Conservation (phyloP, 768 basidiomycete genomes). For the Pulveroboletus sp. region DNA sequence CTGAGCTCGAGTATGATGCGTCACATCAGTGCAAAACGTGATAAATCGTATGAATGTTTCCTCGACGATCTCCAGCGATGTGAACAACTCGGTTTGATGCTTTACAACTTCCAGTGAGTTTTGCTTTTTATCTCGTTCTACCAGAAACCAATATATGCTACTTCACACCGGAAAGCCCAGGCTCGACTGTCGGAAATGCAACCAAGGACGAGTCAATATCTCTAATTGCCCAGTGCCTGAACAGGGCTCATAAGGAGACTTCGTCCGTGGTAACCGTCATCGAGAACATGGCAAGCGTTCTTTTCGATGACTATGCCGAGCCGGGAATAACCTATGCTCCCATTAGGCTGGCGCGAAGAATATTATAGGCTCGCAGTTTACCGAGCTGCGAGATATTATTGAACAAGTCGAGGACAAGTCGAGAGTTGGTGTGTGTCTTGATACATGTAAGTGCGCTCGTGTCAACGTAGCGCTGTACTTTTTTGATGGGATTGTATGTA, state of each 20-base stretch:
- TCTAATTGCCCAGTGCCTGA: constrained; percentile 69
- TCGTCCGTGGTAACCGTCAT: constrained; percentile 59
- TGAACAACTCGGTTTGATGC: constrained; percentile 65
- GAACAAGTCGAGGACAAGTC: constrained; percentile 65
- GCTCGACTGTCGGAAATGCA: constrained; percentile 74
- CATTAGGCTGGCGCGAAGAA: constrained; percentile 75
- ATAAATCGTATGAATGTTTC: constrained; percentile 77
- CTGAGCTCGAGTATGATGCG: neutral
- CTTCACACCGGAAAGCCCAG: constrained; percentile 50
- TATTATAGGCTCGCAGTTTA: constrained; percentile 69
- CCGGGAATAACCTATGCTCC: neutral
- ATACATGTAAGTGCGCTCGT: constrained; percentile 65
- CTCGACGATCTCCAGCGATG: constrained; percentile 79
- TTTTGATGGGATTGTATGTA: constrained; percentile 20
- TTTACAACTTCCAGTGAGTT: constrained; percentile 86
- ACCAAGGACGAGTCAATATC: constrained; percentile 60
- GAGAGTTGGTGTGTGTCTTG: constrained; percentile 79
- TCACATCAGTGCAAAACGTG: constrained; percentile 52
- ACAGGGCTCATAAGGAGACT: constrained; percentile 67
- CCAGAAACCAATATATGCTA: neutral
- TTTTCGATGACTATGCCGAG: neutral
- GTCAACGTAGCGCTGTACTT: neutral
- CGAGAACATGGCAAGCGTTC: constrained; percentile 73
- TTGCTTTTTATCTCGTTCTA: neutral
- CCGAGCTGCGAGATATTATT: constrained; percentile 69